Evolutionary conservation across 2,329 filamentous ascomycete species (phyloP), one percentile per base, ranked within the genome.

Genomic region (Fusarium sterilihyphosum): DNA sequence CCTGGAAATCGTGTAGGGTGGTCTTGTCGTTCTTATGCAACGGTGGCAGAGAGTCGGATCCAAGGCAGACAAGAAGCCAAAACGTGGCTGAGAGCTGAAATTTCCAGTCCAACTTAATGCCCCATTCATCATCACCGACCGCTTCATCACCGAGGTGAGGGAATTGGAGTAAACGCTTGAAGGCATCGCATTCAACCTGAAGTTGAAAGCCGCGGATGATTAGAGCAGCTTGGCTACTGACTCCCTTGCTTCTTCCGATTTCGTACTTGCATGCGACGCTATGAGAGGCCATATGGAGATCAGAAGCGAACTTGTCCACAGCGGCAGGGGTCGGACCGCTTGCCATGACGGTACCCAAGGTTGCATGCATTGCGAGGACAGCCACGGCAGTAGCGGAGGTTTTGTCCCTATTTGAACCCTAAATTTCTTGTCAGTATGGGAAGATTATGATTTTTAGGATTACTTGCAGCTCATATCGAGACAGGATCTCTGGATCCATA

Each of bases 341-440:
- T 8, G 18, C n/a, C 33, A 53, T 37, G 6, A 53, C 50, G 3
- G 24, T 22, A 6, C 33, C 9, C n/a, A 53, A 3, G 7, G n/a
- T 26, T 11, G 12, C 5, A 8, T 53, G 24, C 33, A 53, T 22
- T 3, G 31, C 18, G 0, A 53, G 50, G 3, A 26, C n/a, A 0
- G 33, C 33, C 22, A 10, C 18, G 17, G 8, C 29, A 11, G 29
- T 31, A 31, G 29, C 29, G 29, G 29, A 31, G 29, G 29, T 31
- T 31, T 31, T 31, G 29, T 31, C 29, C 29, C 11, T 31, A 31
- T 31, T 31, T 12, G 4, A 4, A 12, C 11, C 18, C 50, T 53
- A 16, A 0, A 22, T 26, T 6, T 11, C 17, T 20, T 0, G n/a
- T 37, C 4, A 53, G n/a, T 26, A 14, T 20, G 17, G 11, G 3